Conservation (phyloP, 1,284 basidiomycete genomes). For the Fomitopsis palustris region DNA sequence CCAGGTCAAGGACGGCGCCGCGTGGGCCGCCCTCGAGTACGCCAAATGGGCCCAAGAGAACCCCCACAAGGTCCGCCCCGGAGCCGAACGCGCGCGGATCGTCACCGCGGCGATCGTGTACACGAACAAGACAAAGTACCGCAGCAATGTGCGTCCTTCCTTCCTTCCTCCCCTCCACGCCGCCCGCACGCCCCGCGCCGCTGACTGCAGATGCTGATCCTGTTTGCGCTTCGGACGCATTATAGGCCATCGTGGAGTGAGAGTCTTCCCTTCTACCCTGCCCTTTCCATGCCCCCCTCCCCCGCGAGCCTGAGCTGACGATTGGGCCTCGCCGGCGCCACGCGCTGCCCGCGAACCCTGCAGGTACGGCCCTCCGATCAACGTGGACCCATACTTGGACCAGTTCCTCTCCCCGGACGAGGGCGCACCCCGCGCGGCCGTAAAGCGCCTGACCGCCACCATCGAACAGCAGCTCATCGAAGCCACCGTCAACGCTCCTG, state of each 20-base stretch:
- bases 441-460: constrained; percentile 78
- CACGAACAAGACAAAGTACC: constrained; percentile 92
- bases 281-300: neutral
- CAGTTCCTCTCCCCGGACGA: constrained; percentile 75
- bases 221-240: constrained; percentile 2
- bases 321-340: neutral
- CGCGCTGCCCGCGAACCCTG: neutral
- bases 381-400: constrained; percentile 69
- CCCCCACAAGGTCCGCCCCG: constrained; percentile 39
- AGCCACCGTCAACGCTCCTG: constrained; percentile 86
- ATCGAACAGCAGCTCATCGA: constrained; percentile 72
- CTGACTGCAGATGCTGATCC: constrained; percentile 4
- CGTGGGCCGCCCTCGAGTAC: constrained; percentile 95
- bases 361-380: constrained; percentile 82
- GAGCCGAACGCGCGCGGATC: constrained; percentile 46
- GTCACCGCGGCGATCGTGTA: constrained; percentile 90
- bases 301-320: neutral
- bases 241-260: constrained; percentile 69
- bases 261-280: constrained; percentile 25
- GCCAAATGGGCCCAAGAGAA: constrained; percentile 69
- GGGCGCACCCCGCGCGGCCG: constrained; percentile 73
- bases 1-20: constrained; percentile 93
- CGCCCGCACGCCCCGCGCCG: neutral
- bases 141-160: constrained; percentile 61
- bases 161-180: constrained; percentile 1